Base-by-base conservation (phyloP, 1,284 basidiomycete genomes). In the Trametes versicolor region DNA sequence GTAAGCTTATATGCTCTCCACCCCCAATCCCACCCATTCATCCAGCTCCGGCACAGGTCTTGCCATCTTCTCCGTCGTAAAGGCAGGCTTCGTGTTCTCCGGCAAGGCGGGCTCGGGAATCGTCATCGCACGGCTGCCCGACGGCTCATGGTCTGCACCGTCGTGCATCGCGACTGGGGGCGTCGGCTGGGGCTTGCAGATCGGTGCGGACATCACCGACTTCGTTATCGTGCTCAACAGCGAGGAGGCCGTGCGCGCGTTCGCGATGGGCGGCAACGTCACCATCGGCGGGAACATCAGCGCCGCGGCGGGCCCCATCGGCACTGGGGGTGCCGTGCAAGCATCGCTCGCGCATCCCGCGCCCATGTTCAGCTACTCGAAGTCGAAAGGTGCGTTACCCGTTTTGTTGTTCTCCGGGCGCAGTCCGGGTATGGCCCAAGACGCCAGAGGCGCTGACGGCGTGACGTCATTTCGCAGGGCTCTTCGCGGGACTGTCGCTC, bases 111-210 rank as follows among this genome's bases (percentile, higher is more conserved):
- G 97, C 41, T 96, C 94, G 0, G 97, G 97, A 10, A 80, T 99
- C 64, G 96, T 99, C 75, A 93, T 98, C 73, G 95, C 97, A 12
- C 90, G 98, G 19, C 87, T 99, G 41, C 93, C 94, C 4, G 97
- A 99, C 75, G 98, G 97, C 66, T 96, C 94, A 23, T 99, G 97
- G 97, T 96, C 94, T 53, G 97, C 97, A 1, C 97, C 97, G 0
- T 96, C 93, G 49, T 98, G 97, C 80, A 98, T 99, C 76, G 97
- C 95, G n/a, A 99, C 97, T 0, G 97, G 95, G 27, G 95, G 96
- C 62, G 85, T 98, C 6, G 97, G 97, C 45, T 97, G 97, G 90
- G 97, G 97, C 52, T 87, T 99, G 53, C 97, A 98, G 79, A 94
- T 97, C 67, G 96, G 96, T 62, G 94, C 94, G n/a, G 92, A 93